Evolutionary conservation across 768 basidiomycete genomes (phyloP).

Genomic region (Serendipita indica): DNA sequence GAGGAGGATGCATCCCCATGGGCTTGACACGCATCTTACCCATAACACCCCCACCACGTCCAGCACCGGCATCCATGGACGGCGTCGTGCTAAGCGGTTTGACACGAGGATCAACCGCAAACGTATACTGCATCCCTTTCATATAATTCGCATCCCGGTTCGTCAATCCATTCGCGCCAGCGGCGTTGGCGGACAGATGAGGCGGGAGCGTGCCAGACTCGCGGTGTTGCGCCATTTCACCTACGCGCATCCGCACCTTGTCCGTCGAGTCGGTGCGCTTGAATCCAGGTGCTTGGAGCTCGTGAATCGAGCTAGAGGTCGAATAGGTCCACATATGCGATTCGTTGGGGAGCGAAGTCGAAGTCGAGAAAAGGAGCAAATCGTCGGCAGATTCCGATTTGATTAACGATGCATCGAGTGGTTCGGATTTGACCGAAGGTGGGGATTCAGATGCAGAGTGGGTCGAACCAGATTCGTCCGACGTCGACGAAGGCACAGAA

Average conservation of each 20-base stretch:
- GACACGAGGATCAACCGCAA: slow-evolving; percentile 59
- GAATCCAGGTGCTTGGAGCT: slow-evolving; percentile 72
- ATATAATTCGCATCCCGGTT: slow-evolving; percentile 23
- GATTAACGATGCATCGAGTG: too few species aligned
- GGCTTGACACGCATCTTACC: slow-evolving; percentile 3
- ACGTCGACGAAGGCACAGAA: too few species aligned
- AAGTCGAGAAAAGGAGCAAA: not conserved
- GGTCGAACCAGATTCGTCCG: too few species aligned
- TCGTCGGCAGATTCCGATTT: too few species aligned
- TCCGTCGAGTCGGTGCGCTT: slow-evolving; percentile 66
- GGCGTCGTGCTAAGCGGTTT: slow-evolving; percentile 18
- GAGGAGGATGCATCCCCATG: not conserved
- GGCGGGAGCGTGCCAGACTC: slow-evolving; percentile 30
- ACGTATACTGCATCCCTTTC: slow-evolving; percentile 83
- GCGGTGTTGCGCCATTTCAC: slow-evolving; percentile 65
- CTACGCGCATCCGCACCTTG: slow-evolving; percentile 65
- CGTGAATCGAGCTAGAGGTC: slow-evolving; percentile 63
- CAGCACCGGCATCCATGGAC: slow-evolving; percentile 22
- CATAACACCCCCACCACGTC: not conserved
- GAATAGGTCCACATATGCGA: slow-evolving; percentile 1
- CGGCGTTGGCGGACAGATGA: not conserved
- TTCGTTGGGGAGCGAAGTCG: not conserved
- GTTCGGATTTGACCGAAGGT: too few species aligned
- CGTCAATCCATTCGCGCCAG: not conserved
- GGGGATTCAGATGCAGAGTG: too few species aligned